Conservation (phyloP, 192 early-diverging fungal species). For the Coemansia sp. region DNA sequence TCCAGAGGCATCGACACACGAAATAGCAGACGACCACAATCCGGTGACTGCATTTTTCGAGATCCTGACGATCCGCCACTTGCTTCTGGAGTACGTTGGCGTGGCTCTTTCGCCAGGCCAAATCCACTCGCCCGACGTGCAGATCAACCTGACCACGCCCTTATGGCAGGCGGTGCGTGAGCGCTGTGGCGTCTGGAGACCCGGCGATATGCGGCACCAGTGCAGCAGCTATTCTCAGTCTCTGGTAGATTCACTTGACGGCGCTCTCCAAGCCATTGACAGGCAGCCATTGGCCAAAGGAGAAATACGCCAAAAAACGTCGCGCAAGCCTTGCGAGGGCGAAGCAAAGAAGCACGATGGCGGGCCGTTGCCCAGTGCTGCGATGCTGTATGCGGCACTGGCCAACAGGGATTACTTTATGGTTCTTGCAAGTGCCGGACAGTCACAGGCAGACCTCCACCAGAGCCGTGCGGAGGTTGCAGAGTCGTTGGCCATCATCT, state of each 20-base stretch:
- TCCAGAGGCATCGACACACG: neutral
- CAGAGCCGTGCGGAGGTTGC: conserved; percentile 45
- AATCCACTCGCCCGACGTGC: conserved; percentile 45
- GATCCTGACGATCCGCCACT: conserved; percentile 25
- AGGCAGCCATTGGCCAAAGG: neutral
- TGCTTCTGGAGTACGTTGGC: conserved; percentile 41
- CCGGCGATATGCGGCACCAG: conserved; percentile 39
- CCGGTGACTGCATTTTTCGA: conserved; percentile 43
- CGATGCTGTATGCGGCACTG: conserved; percentile 44
- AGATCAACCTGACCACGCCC: conserved; percentile 45
- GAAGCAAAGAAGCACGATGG: neutral
- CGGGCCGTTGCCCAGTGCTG: conserved; percentile 41
- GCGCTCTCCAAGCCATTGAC: conserved; percentile 9
- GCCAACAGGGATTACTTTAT: conserved; percentile 51
- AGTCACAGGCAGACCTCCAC: conserved; percentile 48
- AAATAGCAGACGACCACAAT: conserved; percentile 37
- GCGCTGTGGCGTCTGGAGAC: conserved; percentile 40
- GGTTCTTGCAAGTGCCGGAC: conserved; percentile 35
- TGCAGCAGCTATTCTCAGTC: neutral
- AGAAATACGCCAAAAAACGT: neutral
- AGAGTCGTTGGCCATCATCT: conserved; percentile 40
- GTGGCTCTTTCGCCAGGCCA: conserved; percentile 41
- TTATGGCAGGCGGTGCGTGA: conserved; percentile 35
- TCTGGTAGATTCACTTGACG: neutral
- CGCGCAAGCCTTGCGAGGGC: neutral